Evolutionary conservation across 1,139 yeast genomes (phyloP).

Genomic region (Debaryomycetaceae sp.): DNA sequence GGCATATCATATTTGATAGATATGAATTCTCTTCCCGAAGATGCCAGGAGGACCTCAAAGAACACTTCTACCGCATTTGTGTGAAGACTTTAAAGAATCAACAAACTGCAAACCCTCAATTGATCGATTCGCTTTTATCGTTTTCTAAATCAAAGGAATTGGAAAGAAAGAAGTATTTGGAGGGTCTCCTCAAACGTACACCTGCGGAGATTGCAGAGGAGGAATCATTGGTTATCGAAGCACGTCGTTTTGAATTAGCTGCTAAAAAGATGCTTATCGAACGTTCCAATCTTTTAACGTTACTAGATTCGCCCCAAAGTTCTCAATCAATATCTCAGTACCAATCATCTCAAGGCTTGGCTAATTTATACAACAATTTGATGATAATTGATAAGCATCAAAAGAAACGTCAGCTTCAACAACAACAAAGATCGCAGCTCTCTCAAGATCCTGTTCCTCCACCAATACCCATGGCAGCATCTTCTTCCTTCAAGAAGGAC

Average conservation of each 20-base stretch:
- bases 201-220: constrained; percentile 99
- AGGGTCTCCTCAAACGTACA: constrained; percentile 71
- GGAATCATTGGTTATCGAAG: constrained; percentile 88
- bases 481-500: constrained; percentile 49
- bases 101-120: constrained; percentile 41
- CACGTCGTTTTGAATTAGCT: constrained; percentile 87
- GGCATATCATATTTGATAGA: constrained; percentile 83
- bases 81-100: constrained; percentile 44
- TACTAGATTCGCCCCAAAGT: constrained; percentile 86
- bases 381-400: constrained; percentile 71
- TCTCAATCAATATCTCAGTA: constrained; percentile 75
- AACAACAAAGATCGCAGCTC: constrained; percentile 37
- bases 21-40: constrained; percentile 43
- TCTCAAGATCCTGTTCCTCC: constrained; percentile 55
- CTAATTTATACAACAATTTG: constrained; percentile 78
- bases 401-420: constrained; percentile 38
- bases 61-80: constrained; percentile 60
- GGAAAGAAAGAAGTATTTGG: constrained; percentile 77
- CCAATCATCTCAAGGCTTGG: constrained; percentile 82
- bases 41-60: constrained; percentile 74
- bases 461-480: constrained; percentile 55
- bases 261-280: constrained; percentile 87
- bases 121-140: constrained; percentile 48
- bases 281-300: constrained; percentile 71
- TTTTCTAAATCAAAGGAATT: constrained; percentile 67